Conservation (phyloP, 1,139 yeast species). For the Protomyces arabidopsidicola region DNA sequence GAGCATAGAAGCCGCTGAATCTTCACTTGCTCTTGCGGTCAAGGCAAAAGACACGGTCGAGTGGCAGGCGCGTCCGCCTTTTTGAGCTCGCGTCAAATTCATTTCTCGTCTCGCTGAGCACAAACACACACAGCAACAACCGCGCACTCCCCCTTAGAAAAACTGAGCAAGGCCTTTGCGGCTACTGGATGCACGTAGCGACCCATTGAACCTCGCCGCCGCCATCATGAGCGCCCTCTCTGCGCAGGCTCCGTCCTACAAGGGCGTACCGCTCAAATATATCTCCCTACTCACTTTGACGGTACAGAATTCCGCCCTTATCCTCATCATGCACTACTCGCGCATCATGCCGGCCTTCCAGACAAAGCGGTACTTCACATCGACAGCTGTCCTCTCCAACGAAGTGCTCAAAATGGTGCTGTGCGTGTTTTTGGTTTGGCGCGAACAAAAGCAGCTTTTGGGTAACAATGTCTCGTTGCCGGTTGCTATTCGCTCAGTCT, state of each 20-base stretch:
- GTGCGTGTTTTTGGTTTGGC: conserved; percentile 36
- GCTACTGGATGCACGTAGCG: no score
- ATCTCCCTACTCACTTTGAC: conserved; percentile 40
- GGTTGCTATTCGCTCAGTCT: conserved; percentile 36
- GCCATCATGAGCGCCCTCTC: not conserved
- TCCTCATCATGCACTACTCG: conserved; percentile 45
- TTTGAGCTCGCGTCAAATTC: no score
- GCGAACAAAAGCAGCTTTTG: conserved; percentile 22
- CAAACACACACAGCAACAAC: no score
- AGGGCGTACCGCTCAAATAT: conserved; percentile 38
- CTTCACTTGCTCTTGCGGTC: no score
- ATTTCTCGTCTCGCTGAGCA: no score
- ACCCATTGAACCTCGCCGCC: no score
- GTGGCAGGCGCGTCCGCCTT: no score
- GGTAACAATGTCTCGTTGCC: conserved; percentile 7
- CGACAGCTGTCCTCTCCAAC: conserved; percentile 46
- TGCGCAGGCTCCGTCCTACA: not conserved
- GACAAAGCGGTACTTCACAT: conserved; percentile 40
- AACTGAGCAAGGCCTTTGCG: no score
- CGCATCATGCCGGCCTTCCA: conserved; percentile 44
- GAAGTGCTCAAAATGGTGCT: conserved; percentile 42
- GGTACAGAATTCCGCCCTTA: conserved; percentile 41
- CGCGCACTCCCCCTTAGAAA: no score
- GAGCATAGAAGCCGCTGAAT: no score
- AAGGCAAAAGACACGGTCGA: no score